Conservation (phyloP, 2,329 filamentous ascomycete species). For the Aspergillus sclerotialis region DNA sequence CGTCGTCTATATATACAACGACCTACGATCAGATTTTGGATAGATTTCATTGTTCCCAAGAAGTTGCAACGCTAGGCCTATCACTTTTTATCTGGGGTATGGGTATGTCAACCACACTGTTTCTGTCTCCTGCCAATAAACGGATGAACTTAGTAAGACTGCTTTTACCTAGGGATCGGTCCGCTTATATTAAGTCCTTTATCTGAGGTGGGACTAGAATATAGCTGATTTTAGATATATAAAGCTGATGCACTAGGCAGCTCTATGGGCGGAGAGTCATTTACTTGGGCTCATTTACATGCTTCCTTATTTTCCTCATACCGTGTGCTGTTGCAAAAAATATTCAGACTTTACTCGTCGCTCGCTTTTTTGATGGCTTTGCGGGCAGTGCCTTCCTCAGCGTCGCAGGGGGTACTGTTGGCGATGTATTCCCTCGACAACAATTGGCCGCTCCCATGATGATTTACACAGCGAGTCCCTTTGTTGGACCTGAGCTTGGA, state of each 20-base stretch:
- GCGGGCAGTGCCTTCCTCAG: slow-evolving; percentile 48
- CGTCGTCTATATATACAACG: slow-evolving; percentile 78
- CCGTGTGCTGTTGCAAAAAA: slow-evolving; percentile 76
- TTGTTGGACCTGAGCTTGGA: slow-evolving; percentile 50
- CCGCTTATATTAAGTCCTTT: slow-evolving; percentile 59
- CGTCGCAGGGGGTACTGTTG: slow-evolving; percentile 79
- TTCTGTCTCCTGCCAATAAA: no score
- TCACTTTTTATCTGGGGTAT: slow-evolving; percentile 77
- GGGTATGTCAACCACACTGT: slow-evolving; percentile 37
- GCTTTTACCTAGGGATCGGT: slow-evolving; percentile 38
- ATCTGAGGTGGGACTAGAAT: slow-evolving; percentile 43
- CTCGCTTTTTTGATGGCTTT: slow-evolving; percentile 59
- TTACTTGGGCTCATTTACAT: slow-evolving; percentile 65
- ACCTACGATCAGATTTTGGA: slow-evolving; percentile 70
- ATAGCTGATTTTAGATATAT: neutral
- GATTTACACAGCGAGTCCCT: slow-evolving; percentile 62
- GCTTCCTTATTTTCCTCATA: slow-evolving; percentile 74
- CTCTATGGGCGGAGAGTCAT: slow-evolving; percentile 80
- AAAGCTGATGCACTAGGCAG: slow-evolving; percentile 27
- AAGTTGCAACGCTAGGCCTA: slow-evolving; percentile 72
- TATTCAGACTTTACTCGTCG: slow-evolving; percentile 70
- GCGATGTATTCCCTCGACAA: slow-evolving; percentile 64
- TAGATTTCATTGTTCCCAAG: slow-evolving; percentile 64
- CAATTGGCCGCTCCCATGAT: slow-evolving; percentile 77
- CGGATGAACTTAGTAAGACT: neutral